These are phyloP conservation scores for Phaffia tasmanica DNA, from an alignment of 768 basidiomycete genomes.

Conservation along the genomic window DNA sequence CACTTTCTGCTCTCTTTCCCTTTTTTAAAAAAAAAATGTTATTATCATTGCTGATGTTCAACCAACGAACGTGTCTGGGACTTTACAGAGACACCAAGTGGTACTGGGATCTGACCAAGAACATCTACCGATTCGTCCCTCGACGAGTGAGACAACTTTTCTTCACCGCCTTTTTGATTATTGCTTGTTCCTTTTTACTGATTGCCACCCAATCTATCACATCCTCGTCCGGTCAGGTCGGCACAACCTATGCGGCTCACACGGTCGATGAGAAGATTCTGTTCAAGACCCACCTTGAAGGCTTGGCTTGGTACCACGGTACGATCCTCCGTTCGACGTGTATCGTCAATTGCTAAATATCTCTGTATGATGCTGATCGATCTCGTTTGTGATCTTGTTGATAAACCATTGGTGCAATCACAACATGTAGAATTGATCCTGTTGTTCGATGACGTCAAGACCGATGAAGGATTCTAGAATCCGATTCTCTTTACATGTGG, in stretches of 20 bases:
- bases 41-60: not conserved
- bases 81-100: constrained; percentile 16
- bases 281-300: constrained; percentile 22
- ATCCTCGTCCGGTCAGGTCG: too few relatives aligned
- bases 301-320: constrained; percentile 22
- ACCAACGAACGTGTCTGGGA: not conserved
- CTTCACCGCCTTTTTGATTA: not conserved
- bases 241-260: not conserved
- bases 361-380: too few relatives aligned
- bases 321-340: too few relatives aligned
- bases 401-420: not conserved
- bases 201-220: not conserved
- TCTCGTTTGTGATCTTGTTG: not conserved
- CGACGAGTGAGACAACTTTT: constrained; percentile 11
- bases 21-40: not conserved
- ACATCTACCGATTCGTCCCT: constrained; percentile 23
- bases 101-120: constrained; percentile 1
- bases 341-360: too few relatives aligned
- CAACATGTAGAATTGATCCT: not conserved
- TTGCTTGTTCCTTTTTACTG: not conserved
- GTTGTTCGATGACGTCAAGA: constrained; percentile 19
- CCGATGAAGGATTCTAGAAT: constrained; percentile 16
- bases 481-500: too few relatives aligned
- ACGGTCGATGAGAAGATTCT: constrained; percentile 21
- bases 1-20: not conserved